Evolutionary conservation across 176 grass and related monocot genomes (phyloP), one percentile per base, ranked within the genome.

Genomic region (Tillandsia leiboldiana): DNA sequence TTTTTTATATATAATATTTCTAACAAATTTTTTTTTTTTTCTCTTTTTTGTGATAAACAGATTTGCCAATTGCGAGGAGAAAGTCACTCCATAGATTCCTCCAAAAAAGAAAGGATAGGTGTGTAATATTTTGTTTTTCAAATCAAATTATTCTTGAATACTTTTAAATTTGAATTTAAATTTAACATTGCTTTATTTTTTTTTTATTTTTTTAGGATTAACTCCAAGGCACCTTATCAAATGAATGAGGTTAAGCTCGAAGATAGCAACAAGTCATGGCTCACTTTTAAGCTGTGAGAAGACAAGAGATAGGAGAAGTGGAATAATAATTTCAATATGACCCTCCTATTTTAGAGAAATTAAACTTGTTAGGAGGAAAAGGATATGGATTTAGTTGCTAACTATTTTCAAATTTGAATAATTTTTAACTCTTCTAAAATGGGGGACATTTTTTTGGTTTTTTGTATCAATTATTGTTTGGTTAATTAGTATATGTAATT

Each of bases 81-180:
- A 23, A 20, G n/a, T 77, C 75, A 9, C 75, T 77, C 22, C 66
- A 69, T 47, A 54, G 66, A 20, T 77, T 77, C 47, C 75, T 77
- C 2, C 65, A 77, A 47, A 77, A 69, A 17, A 77, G 75, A 69
- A 77, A 77, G 65, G 28, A 77, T 61, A 65, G 75, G 75, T 77
- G 66, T 12, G 66, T 75, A 15, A 27, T 51, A 14, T 33, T 3
- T 20, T 9, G 10, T 68, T 1, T 2, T 12, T 14, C 10, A 48
- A 17, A 68, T 18, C 11, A 23, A 23, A 48, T 48, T 68, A 17
- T 9, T 13, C 13, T 42, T 20, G 2, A 12, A 67, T 47, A 12
- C 14, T 49, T 48, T 14, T 67, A 15, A 33, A 12, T 50, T 8
- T 51, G 8, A 2, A 17, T 4, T 71, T 10, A 28, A 14, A 26